Conservation (phyloP, 148 eudicot genomes). For the Arbutus unedo region DNA sequence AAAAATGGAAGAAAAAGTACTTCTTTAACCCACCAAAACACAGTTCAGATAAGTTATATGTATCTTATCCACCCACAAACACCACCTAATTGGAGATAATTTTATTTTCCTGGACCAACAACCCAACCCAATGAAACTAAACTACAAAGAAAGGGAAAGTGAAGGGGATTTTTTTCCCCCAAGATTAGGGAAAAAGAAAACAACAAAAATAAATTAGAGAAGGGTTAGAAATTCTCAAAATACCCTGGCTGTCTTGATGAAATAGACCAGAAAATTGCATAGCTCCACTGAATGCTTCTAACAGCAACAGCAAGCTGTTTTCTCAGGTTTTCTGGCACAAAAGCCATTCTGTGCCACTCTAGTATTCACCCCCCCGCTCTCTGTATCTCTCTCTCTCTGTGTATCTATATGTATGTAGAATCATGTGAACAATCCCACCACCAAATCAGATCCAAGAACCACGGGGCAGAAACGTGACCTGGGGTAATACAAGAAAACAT, state of each 20-base stretch:
- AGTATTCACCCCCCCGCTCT: neutral
- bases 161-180: neutral
- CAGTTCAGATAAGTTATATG: neutral
- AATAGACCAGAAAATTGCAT: slow-evolving; percentile 75
- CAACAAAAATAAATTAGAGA: neutral
- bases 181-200: neutral
- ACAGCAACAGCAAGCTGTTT: slow-evolving; percentile 57
- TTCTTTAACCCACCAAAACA: neutral
- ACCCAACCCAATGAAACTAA: neutral
- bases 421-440: neutral
- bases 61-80: neutral
- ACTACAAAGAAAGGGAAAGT: neutral
- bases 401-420: neutral
- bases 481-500: neutral
- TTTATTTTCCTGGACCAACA: neutral
- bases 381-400: neutral
- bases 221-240: neutral
- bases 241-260: slow-evolving; percentile 56
- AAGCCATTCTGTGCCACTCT: slow-evolving; percentile 24
- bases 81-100: neutral
- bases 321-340: slow-evolving; percentile 35
- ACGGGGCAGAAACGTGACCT: neutral
- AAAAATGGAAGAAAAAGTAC: neutral
- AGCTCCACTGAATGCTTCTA: slow-evolving; percentile 70
- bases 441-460: slow-evolving; percentile 10